phyloP scores from a whole-genome alignment of 768 basidiomycete species.

The Pholiota conissans region DNA sequence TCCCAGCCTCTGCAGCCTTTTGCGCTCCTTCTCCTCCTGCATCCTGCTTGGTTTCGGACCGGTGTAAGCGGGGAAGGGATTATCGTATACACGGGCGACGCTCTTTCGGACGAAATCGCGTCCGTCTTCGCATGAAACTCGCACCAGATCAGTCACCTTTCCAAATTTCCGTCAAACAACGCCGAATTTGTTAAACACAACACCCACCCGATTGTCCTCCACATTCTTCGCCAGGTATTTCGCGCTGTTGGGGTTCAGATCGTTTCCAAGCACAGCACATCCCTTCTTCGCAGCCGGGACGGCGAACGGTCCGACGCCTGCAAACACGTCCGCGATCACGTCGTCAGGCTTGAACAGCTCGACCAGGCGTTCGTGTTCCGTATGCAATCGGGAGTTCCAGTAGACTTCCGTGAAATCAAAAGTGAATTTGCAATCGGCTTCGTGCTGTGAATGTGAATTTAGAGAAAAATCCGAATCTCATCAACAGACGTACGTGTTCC shows the following conservation, averaged over 20 bases:
- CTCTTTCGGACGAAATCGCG: conserved; percentile 76
- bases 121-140: conserved; percentile 82
- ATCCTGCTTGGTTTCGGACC: conserved; percentile 51
- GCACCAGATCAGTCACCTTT: conserved; percentile 71
- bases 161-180: conserved; percentile 5
- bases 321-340: conserved; percentile 91
- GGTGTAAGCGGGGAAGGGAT: conserved; percentile 65
- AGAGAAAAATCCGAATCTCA: background rate
- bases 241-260: conserved; percentile 88
- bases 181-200: background rate
- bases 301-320: conserved; percentile 96
- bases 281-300: conserved; percentile 92
- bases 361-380: conserved; percentile 89
- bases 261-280: conserved; percentile 88
- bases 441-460: conserved; percentile 49
- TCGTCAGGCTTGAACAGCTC: conserved; percentile 69
- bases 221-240: conserved; percentile 78
- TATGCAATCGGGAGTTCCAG: conserved; percentile 95
- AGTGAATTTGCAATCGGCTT: conserved; percentile 82
- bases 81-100: conserved; percentile 49
- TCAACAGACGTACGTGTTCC: conserved; percentile 61
- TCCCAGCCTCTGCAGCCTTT: conserved; percentile 30
- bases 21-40: conserved; percentile 39
- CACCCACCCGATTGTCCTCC: conserved; percentile 69
- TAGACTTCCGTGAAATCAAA: conserved; percentile 97